Conservation (phyloP, 2,329 filamentous ascomycete genomes). For the Fonsecaea erecta region DNA sequence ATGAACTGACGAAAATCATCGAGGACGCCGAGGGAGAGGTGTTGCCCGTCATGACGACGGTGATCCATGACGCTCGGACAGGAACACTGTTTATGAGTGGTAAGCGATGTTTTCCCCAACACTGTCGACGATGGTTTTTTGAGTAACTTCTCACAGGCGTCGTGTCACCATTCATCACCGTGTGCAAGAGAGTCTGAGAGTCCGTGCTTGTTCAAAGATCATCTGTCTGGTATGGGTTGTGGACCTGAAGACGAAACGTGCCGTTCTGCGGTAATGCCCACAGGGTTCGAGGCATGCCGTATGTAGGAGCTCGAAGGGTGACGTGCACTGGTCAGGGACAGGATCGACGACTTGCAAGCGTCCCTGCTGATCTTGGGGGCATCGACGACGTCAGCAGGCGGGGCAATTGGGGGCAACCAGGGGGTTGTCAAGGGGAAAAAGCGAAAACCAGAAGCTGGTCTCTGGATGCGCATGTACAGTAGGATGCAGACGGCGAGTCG, state of each 20-base stretch:
- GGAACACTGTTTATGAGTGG: conserved; percentile 43
- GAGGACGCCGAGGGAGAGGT: conserved; percentile 43
- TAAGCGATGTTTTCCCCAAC: conserved; percentile 9
- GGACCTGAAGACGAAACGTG: not conserved
- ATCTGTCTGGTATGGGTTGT: not conserved
- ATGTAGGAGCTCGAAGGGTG: not conserved
- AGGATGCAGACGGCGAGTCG: conserved; percentile 16
- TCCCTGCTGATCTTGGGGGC: not conserved
- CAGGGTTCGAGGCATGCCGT: not conserved
- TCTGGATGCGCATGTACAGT: no score
- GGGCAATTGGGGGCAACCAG: not conserved
- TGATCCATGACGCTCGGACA: conserved; percentile 42
- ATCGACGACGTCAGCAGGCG: not conserved
- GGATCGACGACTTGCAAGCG: not conserved
- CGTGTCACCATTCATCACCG: conserved; percentile 37
- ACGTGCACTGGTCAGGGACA: not conserved
- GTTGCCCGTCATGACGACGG: conserved; percentile 37
- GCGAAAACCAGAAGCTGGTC: no score
- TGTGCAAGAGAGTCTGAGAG: conserved; percentile 32
- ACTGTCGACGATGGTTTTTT: not conserved
- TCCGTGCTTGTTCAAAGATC: not conserved
- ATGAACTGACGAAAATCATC: conserved; percentile 41
- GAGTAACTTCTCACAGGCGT: conserved; percentile 33
- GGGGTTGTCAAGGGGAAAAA: not conserved
- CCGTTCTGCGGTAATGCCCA: not conserved